Evolutionary conservation across 495 filamentous ascomycete genomes (phyloP), one percentile per base, ranked within the genome.

Genomic region (Pyronema omphalodes): DNA sequence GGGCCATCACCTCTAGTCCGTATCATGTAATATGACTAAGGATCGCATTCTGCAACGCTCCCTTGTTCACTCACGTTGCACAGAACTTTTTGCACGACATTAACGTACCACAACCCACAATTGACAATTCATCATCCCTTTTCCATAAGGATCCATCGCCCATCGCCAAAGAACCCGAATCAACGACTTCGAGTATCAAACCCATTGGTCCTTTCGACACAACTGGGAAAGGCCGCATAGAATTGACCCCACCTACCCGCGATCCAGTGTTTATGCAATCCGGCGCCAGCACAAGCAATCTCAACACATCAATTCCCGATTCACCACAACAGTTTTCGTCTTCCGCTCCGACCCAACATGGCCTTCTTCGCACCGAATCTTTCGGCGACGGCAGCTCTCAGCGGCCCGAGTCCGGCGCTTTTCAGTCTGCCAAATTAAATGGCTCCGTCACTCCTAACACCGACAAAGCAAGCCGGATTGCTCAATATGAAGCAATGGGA

Each of bases 181-280:
- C 23, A n/a, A 23, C 18, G 4, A 47, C 9, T 15, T 9, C 44
- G 14, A 47, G 12, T 9, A 9, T 9, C 12, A 23, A 50, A 9
- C 47, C 29, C n/a, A n/a, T 19, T 5, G 50, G 50, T 37, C 50
- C 37, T 52, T 8, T 43, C 50, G n/a, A 52, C n/a, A 43, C 37
- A 12, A 9, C 18, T 33, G 19, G 50, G 29, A 52, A 52, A 29
- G 50, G 50, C 50, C 50, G 50, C 50, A 8, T 18, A 9, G 7
- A 35, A 40, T 43, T 41, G 50, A 51, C 9, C 59, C 44, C 59
- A 41, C 50, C n/a, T 23, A 58, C 51, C 52, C 12, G 52, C 44
- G 36, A 58, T 44, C 54, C 59, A 57, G 54, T 54, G 52, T 63
- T 64, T 64, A 64, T 64, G 61, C 60, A 63, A 55, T 53, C 61